Conservation (phyloP, 1,284 basidiomycete species). For the Malassezia pachydermatis region DNA sequence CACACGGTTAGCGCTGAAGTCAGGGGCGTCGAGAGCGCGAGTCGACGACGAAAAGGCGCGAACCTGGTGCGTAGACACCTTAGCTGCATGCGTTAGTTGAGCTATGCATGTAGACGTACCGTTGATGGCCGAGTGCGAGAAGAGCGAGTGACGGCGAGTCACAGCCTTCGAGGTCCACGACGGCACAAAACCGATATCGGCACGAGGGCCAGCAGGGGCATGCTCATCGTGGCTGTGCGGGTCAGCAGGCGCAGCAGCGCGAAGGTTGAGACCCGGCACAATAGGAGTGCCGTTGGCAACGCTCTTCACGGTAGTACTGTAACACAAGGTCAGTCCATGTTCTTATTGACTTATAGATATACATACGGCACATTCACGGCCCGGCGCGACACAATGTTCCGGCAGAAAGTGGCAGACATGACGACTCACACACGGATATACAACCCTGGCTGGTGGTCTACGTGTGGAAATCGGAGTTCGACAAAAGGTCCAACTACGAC, state of each 20-base stretch:
- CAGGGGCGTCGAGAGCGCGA: slow-evolving; percentile 53
- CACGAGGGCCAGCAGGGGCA: slow-evolving; percentile 52
- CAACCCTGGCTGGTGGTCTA: background rate
- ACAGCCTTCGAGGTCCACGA: slow-evolving; percentile 59
- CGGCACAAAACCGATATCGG: slow-evolving; percentile 61
- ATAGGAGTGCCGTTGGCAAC: slow-evolving; percentile 64
- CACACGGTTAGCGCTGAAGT: slow-evolving; percentile 74
- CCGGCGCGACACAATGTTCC: slow-evolving; percentile 17
- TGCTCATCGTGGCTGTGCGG: slow-evolving; percentile 53
- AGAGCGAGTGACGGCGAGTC: slow-evolving; percentile 54
- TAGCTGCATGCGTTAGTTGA: slow-evolving; percentile 11
- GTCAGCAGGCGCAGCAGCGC: slow-evolving; percentile 56
- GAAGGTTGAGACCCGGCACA: slow-evolving; percentile 62
- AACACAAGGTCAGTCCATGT: background rate
- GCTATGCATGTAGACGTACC: slow-evolving; percentile 51
- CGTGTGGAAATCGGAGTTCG: slow-evolving; percentile 15
- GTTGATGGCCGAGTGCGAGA: slow-evolving; percentile 60
- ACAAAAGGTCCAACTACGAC: slow-evolving; percentile 13
- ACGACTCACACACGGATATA: slow-evolving; percentile 3
- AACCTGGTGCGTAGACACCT: slow-evolving; percentile 5
- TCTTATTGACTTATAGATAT: background rate
- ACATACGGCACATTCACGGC: slow-evolving; percentile 18
- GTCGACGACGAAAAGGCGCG: slow-evolving; percentile 40
- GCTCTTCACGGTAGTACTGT: slow-evolving; percentile 62
- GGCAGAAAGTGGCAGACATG: slow-evolving; percentile 17